Evolutionary conservation across 2,329 filamentous ascomycete species (phyloP).

Genomic region (Escovopsis sp.): DNA sequence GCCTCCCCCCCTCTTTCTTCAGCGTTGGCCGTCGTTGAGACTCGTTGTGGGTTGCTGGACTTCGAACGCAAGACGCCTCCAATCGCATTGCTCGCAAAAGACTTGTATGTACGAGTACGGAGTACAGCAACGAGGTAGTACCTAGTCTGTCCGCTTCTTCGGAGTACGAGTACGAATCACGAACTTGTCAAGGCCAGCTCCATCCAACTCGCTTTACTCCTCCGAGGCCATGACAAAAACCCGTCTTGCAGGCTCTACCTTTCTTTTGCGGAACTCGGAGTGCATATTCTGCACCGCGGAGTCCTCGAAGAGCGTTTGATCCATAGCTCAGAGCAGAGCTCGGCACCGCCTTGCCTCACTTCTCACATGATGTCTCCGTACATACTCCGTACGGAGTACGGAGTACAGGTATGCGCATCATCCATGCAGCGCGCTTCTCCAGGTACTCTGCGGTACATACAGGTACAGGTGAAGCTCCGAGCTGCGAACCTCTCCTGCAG

Average conservation of each 20-base stretch:
- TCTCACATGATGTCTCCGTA: too few species aligned
- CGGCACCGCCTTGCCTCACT: neutral
- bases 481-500: neutral
- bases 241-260: constrained; percentile 1
- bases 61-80: too few species aligned
- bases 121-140: neutral
- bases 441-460: constrained; percentile 6
- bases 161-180: neutral
- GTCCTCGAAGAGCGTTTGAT: neutral
- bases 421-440: constrained; percentile 10
- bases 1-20: neutral
- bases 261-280: too few species aligned
- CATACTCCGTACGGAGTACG: neutral
- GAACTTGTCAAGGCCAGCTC: neutral
- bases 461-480: constrained; percentile 1
- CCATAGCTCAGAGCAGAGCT: neutral
- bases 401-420: constrained; percentile 22
- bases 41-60: too few species aligned
- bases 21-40: too few species aligned
- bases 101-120: too few species aligned
- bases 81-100: too few species aligned
- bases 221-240: neutral
- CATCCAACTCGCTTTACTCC: too few species aligned
- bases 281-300: too few species aligned
- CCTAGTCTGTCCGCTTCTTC: neutral